These are phyloP conservation scores for Thymus mandschuricus DNA, from an alignment of 257 asterid species.

Conservation along the genomic window DNA sequence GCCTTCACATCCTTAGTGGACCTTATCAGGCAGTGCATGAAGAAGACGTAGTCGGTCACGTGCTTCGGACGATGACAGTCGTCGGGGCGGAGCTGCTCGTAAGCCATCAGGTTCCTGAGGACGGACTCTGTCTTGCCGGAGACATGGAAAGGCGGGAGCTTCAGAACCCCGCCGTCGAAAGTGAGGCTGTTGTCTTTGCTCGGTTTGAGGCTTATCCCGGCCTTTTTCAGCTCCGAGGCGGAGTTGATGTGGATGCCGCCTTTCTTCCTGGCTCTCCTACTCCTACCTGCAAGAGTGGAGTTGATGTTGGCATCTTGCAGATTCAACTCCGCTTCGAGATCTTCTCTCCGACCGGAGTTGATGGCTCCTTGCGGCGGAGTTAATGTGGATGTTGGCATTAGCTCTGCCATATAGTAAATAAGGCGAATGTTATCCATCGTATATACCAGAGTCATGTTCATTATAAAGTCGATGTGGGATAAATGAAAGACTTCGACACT, in stretches of 20 bases:
- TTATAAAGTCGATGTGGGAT: no score
- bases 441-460: no score
- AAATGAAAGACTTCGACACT: no score
- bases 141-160: conserved; percentile 10
- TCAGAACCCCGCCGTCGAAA: background rate
- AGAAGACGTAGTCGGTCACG: conserved; percentile 35
- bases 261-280: background rate
- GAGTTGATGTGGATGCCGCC: background rate
- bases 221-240: conserved; percentile 26
- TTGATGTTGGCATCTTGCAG: no score
- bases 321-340: no score
- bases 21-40: conserved; percentile 41
- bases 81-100: conserved; percentile 30
- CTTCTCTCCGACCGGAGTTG: no score
- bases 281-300: no score
- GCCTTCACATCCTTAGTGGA: conserved; percentile 34
- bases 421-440: no score
- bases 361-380: no score
- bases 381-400: no score
- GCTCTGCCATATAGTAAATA: no score
- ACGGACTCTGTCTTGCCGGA: conserved; percentile 34
- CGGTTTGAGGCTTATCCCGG: conserved; percentile 10
- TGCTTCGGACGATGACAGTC: background rate
- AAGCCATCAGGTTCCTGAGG: conserved; percentile 37
- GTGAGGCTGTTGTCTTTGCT: background rate